Conservation (phyloP, 805 yeast species). For the Priceomyces haplophilus region DNA sequence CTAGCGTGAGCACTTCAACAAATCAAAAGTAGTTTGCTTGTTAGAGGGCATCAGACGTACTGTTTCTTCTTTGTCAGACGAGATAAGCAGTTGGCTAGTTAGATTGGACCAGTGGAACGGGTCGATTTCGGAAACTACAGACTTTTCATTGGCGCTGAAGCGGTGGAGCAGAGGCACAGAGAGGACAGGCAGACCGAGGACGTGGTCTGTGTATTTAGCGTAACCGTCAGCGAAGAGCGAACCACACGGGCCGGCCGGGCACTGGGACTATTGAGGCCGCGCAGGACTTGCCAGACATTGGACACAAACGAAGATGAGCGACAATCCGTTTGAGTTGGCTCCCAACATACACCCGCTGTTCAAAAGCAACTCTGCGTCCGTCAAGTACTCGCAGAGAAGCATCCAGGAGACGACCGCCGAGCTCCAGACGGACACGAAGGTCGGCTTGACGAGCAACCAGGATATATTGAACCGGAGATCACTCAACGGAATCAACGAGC, state of each 20-base stretch:
- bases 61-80: not conserved
- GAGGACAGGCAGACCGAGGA: not conserved
- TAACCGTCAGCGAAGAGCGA: not conserved
- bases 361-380: slow-evolving; percentile 51
- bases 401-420: slow-evolving; percentile 63
- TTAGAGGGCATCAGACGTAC: not conserved
- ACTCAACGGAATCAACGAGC: slow-evolving; percentile 78
- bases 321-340: slow-evolving; percentile 35
- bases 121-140: not conserved
- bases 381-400: slow-evolving; percentile 57
- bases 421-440: slow-evolving; percentile 55
- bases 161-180: not conserved
- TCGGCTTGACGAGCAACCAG: slow-evolving; percentile 65
- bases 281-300: not conserved
- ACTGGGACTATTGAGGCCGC: not conserved
- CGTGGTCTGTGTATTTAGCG: too few relatives aligned
- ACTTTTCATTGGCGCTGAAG: not conserved
- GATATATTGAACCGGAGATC: slow-evolving; percentile 72
- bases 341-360: slow-evolving; percentile 12
- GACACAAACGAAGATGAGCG: slow-evolving; percentile 29
- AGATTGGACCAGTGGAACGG: not conserved
- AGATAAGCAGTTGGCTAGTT: not conserved
- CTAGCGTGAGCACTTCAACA: not conserved
- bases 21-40: not conserved
- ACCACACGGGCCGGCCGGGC: too few relatives aligned